These are phyloP conservation scores for Phycomyces blakesleeanus DNA, from an alignment of 192 early-diverging fungal species.

Conservation along the genomic window DNA sequence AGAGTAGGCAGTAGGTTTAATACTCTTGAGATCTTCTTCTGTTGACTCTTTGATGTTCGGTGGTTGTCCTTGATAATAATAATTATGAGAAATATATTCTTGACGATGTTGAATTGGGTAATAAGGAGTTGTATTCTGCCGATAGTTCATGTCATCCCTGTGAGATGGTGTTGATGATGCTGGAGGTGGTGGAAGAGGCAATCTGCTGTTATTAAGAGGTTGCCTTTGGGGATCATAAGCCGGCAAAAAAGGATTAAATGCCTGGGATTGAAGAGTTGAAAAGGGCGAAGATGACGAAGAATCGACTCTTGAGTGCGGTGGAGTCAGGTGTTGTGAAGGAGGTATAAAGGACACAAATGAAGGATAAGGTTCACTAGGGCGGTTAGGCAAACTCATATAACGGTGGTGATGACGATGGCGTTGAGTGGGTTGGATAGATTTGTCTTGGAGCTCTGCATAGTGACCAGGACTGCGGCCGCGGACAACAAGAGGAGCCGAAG, in stretches of 20 bases:
- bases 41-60: neutral
- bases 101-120: neutral
- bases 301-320: neutral
- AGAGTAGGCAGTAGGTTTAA: neutral
- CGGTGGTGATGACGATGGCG: neutral
- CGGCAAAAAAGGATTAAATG: too few relatives aligned
- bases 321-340: neutral
- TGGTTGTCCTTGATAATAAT: neutral
- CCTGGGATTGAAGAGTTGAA: too few relatives aligned
- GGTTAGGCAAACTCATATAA: neutral
- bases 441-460: constrained; percentile 53
- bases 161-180: neutral
- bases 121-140: neutral
- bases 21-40: neutral
- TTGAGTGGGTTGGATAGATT: neutral
- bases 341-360: neutral
- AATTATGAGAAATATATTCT: neutral
- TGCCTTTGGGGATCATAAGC: too few relatives aligned
- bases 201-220: too few relatives aligned
- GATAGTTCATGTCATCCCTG: neutral
- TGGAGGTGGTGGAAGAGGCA: too few relatives aligned
- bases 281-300: neutral
- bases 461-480: constrained; percentile 88
- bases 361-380: neutral
- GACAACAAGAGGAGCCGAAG: constrained; percentile 77